phyloP scores from a whole-genome alignment of 1,139 yeast genomes.

The Spathaspora sp. region DNA sequence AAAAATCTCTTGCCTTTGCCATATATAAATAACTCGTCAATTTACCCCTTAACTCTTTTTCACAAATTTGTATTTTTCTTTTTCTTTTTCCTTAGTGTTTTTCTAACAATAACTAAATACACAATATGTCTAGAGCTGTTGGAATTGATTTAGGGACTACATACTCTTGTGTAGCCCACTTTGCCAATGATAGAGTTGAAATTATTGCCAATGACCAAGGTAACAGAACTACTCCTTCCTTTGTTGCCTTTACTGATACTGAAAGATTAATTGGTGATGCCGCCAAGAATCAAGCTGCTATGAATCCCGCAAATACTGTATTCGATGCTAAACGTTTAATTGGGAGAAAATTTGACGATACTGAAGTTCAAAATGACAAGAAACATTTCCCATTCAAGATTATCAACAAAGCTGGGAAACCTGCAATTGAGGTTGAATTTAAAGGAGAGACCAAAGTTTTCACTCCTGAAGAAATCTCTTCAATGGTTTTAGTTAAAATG shows the following conservation, averaged over 20 bases:
- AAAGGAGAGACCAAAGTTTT: slow-evolving; percentile 65
- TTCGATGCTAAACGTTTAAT: slow-evolving; percentile 70
- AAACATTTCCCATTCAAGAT: slow-evolving; percentile 67
- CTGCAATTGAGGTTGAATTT: slow-evolving; percentile 59
- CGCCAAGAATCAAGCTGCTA: slow-evolving; percentile 71
- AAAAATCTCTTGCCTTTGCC: not conserved
- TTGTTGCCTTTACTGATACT: slow-evolving; percentile 66
- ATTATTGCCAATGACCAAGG: slow-evolving; percentile 66
- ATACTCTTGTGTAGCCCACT: slow-evolving; percentile 77
- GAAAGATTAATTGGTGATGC: slow-evolving; percentile 73
- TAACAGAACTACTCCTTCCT: slow-evolving; percentile 71
- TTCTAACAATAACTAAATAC: not conserved
- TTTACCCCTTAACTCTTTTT: not conserved
- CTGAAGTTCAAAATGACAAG: slow-evolving; percentile 55
- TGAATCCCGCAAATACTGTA: slow-evolving; percentile 65
- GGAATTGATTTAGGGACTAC: slow-evolving; percentile 85
- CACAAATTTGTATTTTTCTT: not conserved
- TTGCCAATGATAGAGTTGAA: slow-evolving; percentile 66
- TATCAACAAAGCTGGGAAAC: slow-evolving; percentile 57
- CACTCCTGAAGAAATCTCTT: slow-evolving; percentile 67
- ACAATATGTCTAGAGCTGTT: slow-evolving; percentile 62
- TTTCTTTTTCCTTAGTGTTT: not conserved
- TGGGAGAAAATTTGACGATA: slow-evolving; percentile 62
- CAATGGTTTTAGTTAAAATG: slow-evolving; percentile 67
- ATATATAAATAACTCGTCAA: not conserved